Conservation (phyloP, 495 filamentous ascomycete species). For the Copromyces sp. region DNA sequence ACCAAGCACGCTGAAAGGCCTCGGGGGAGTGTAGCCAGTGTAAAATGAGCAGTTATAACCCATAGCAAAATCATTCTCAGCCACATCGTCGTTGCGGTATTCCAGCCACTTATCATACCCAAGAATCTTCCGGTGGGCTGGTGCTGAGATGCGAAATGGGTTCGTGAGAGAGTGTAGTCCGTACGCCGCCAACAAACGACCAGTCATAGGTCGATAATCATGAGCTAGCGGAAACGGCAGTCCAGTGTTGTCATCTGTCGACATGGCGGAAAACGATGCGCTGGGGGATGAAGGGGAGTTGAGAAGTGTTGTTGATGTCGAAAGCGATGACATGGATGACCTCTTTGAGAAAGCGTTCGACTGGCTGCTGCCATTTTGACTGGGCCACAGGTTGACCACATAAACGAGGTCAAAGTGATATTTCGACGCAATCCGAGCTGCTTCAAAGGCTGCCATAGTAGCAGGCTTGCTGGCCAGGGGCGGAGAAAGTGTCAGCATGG, state of each 20-base stretch:
- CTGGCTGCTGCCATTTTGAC: slow-evolving; percentile 9
- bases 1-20: not conserved
- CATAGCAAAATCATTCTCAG: slow-evolving; percentile 23
- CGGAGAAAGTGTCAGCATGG: slow-evolving; percentile 17
- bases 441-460: slow-evolving; percentile 29
- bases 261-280: not conserved
- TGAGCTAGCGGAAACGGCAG: not conserved
- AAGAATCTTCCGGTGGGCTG: slow-evolving; percentile 29
- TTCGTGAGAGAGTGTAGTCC: slow-evolving; percentile 25
- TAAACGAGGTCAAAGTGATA: slow-evolving; percentile 36
- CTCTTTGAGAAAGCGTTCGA: slow-evolving; percentile 1
- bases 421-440: slow-evolving; percentile 28
- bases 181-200: slow-evolving; percentile 31
- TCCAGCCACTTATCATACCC: slow-evolving; percentile 30
- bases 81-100: slow-evolving; percentile 20
- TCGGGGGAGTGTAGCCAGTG: slow-evolving; percentile 15
- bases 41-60: slow-evolving; percentile 34
- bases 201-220: slow-evolving; percentile 12
- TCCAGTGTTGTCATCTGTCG: not conserved
- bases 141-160: slow-evolving; percentile 29
- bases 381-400: slow-evolving; percentile 35
- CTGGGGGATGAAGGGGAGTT: not conserved
- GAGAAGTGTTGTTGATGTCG: slow-evolving; percentile 1
- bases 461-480: slow-evolving; percentile 21
- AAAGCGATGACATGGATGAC: slow-evolving; percentile 2